Percentiles rank a stretch among this genome's conserved stretches.
Evolutionary conservation across 176 grass and related monocot genomes (phyloP).

Genomic region (Cenchrus purpureus): DNA sequence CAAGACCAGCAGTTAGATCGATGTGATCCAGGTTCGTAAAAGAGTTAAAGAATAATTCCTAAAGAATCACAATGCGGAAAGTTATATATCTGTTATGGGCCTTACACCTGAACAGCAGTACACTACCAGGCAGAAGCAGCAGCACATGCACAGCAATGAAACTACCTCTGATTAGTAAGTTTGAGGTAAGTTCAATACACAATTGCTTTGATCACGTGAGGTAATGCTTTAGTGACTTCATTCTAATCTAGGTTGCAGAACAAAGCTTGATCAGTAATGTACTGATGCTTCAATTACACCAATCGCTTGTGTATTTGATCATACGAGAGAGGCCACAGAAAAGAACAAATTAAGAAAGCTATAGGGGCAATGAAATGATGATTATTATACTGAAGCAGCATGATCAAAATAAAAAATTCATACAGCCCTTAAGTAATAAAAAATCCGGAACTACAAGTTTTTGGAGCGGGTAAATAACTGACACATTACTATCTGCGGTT

Average conservation of each 20-base stretch:
- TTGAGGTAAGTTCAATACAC: background rate
- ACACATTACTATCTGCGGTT: background rate
- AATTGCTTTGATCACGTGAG: background rate
- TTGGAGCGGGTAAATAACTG: background rate
- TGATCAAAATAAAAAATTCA: background rate
- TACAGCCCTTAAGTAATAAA: background rate
- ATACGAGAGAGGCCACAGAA: conserved; percentile 23
- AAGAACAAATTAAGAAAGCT: background rate
- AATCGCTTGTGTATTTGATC: background rate
- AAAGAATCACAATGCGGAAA: background rate
- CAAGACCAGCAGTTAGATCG: conserved; percentile 10
- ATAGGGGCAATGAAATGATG: background rate
- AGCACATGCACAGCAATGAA: background rate
- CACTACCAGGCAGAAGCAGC: background rate
- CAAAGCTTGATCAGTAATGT: background rate
- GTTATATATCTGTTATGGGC: background rate
- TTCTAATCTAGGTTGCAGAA: conserved; percentile 16
- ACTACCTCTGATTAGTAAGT: background rate
- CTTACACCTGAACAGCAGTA: background rate
- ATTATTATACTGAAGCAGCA: background rate
- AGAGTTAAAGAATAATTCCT: background rate
- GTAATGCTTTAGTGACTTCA: background rate
- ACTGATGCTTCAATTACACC: conserved; percentile 18
- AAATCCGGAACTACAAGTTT: background rate
- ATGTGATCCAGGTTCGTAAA: conserved; percentile 1